A percentile compares a stretch with the other conserved stretches of the same genome.
These are phyloP conservation scores for Acacia melanoxylon DNA, from an alignment of 306 rosid genomes.

Conservation along the genomic window DNA sequence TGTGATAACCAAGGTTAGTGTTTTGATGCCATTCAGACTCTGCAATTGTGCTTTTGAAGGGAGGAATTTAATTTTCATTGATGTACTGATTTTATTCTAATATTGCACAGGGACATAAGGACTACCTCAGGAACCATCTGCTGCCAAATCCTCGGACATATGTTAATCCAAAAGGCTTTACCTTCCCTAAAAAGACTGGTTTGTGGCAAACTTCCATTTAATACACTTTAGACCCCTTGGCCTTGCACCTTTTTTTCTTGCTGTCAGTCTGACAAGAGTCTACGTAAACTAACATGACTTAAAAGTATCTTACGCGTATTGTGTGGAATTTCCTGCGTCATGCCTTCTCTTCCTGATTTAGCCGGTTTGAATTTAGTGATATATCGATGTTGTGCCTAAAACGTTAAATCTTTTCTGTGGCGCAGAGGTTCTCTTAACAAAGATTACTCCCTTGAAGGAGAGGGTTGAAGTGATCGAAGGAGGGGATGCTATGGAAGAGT, in stretches of 20 bases:
- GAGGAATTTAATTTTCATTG: conserved; percentile 2
- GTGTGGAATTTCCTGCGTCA: neutral
- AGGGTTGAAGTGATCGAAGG: conserved; percentile 64
- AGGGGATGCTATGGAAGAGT: conserved; percentile 89
- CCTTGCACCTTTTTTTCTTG: neutral
- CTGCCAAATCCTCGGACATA: conserved; percentile 86
- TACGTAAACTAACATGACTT: neutral
- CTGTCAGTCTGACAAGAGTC: neutral
- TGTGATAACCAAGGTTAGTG: conserved; percentile 87
- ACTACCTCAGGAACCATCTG: conserved; percentile 84
- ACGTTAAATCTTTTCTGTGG: conserved; percentile 26
- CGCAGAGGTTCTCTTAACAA: conserved; percentile 85
- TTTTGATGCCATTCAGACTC: conserved; percentile 7
- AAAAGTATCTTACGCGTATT: neutral
- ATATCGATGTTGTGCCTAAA: conserved; percentile 1
- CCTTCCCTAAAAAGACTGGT: conserved; percentile 85
- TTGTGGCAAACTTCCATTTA: conserved; percentile 29
- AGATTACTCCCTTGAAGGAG: conserved; percentile 70
- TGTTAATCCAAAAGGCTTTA: conserved; percentile 64
- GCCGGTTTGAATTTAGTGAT: conserved; percentile 2
- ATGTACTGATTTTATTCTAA: conserved; percentile 21
- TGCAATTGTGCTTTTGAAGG: conserved; percentile 3
- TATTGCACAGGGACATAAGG: conserved; percentile 75
- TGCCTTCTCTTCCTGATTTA: neutral
- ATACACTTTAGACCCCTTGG: conserved; percentile 6